phyloP scores from a whole-genome alignment of 345 rosid species.

The Raphanus raphanistrum region DNA sequence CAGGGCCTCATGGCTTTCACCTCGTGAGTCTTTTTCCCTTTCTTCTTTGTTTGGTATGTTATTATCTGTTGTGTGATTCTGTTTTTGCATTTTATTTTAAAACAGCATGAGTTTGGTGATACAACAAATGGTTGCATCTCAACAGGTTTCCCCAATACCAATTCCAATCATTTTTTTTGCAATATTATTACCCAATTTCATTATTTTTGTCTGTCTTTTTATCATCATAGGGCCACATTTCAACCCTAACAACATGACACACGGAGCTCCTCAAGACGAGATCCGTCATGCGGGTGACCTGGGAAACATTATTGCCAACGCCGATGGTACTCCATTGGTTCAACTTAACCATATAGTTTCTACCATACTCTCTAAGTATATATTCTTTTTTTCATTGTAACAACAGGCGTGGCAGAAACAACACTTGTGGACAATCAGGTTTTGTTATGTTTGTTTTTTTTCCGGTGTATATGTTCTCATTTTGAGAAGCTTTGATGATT shows the following conservation, averaged over 20 bases:
- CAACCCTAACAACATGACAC: conserved; percentile 82
- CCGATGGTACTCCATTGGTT: conserved; percentile 49
- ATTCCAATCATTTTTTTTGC: not conserved
- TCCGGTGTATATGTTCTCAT: not conserved
- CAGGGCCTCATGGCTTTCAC: conserved; percentile 89
- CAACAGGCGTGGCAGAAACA: conserved; percentile 88
- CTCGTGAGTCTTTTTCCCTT: conserved; percentile 51
- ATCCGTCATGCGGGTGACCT: conserved; percentile 99
- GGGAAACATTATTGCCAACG: conserved; percentile 98
- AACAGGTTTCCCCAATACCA: conserved; percentile 52
- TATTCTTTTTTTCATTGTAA: not conserved
- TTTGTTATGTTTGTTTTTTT: not conserved
- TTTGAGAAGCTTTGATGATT: not conserved
- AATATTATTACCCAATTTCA: not conserved
- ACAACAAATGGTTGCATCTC: conserved; percentile 98
- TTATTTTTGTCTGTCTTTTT: not conserved
- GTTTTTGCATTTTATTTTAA: not conserved
- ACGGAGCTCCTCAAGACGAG: conserved; percentile 95
- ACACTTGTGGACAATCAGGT: conserved; percentile 84
- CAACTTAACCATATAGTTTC: not conserved
- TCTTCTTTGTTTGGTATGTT: not conserved
- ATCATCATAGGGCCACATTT: conserved; percentile 71
- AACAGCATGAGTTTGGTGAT: conserved; percentile 92
- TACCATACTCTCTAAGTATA: not conserved
- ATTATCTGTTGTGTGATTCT: not conserved